Evolutionary conservation across 495 filamentous ascomycete species (phyloP), one percentile per base, ranked within the genome.

Genomic region (Penicillium nucicola): DNA sequence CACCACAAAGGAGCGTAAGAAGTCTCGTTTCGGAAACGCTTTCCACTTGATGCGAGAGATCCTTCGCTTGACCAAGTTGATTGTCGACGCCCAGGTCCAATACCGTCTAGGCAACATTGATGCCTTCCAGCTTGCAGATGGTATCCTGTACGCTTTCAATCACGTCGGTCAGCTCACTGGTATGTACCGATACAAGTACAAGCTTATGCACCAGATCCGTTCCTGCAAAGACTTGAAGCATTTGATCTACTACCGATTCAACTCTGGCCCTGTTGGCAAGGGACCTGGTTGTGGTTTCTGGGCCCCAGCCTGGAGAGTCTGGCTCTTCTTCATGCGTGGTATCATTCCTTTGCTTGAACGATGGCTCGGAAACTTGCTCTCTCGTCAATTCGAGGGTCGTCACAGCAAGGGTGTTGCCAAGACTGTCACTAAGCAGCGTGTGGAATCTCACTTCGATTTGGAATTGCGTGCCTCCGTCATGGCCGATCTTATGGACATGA

Each of bases 131-230:
- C 84, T 99, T 46, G 95, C 95, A 4, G 95, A 99, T 67, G 95
- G 95, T 68, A 99, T 99, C 48, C 78, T 97, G 9, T 99, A 97
- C 63, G 95, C 95, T 23, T 97, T 99, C 78, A 99, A 99, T 72
- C 95, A 99, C 59, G 95, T 99, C 48, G 95, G 95, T 42, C 95
- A 99, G 71, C 76, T 99, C 44, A 99, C 95, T 20, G 95, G 95
- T 61, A 99, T 99, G 95, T 99, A 99, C 73, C 89, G 95, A 22
- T 99, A 99, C 82, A 99, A 99, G 79, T 99, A 99, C 76, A 99
- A 99, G 77, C 80, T 99, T 31, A 99, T 99, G 95, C 95, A 99
- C 68, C 95, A 99, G 71, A 97, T 99, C 60, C 90, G 95, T 40
- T 93, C 95, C 2, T 99, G 95, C 76, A 99, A 99, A 66, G 95